These are phyloP conservation scores for Pecoramyces ruminantium DNA, from an alignment of 192 early-diverging fungal genomes.

Conservation along the genomic window DNA sequence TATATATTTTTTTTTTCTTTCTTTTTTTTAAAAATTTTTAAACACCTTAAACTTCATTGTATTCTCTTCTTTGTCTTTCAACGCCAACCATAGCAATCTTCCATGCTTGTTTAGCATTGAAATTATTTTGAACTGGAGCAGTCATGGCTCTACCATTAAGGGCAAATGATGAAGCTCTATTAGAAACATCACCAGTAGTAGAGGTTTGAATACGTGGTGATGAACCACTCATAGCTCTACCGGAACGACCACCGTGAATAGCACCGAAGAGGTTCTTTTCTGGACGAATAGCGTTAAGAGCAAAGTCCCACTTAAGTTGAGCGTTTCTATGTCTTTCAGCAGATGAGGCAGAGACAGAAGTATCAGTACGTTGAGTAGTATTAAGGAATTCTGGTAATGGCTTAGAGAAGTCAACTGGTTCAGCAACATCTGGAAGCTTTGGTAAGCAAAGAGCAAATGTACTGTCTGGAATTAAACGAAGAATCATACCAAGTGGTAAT, in stretches of 20 bases:
- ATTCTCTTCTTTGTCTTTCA: neutral
- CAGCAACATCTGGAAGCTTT: neutral
- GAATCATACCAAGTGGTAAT: slow-evolving; percentile 65
- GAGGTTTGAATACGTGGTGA: neutral
- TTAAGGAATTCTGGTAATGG: neutral
- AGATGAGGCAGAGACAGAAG: neutral
- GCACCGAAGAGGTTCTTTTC: neutral
- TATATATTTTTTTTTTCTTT: too few relatives aligned
- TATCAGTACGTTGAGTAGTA: neutral
- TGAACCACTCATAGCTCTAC: neutral
- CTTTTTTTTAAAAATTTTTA: neutral
- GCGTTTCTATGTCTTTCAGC: neutral
- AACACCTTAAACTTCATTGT: neutral
- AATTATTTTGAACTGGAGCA: neutral
- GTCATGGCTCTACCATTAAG: neutral
- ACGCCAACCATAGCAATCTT: neutral
- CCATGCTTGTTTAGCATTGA: neutral
- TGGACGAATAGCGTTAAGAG: neutral
- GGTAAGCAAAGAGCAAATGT: neutral
- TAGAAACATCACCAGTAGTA: neutral
- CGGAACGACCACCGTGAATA: neutral
- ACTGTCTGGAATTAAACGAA: slow-evolving; percentile 71
- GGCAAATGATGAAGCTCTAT: neutral
- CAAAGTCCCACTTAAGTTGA: neutral
- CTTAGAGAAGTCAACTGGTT: neutral